These are phyloP conservation scores for Perkinsus marinus DNA, from an alignment of 169 alveolate genomes.

Conservation along the genomic window DNA sequence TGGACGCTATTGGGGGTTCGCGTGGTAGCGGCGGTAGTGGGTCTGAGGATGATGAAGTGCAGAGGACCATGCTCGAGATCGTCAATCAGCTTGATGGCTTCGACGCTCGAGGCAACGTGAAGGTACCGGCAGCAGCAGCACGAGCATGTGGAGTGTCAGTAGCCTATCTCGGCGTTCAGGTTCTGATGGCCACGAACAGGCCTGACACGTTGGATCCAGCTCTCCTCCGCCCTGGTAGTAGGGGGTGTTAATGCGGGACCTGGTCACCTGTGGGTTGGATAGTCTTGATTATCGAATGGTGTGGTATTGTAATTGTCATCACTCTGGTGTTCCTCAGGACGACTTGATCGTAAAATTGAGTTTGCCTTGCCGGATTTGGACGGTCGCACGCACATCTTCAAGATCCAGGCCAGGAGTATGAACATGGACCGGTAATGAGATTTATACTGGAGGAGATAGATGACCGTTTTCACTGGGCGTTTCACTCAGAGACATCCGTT, in stretches of 20 bases:
- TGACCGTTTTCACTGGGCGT: too few relatives aligned
- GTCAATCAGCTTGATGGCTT: conserved; percentile 98
- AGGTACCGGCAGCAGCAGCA: too few relatives aligned
- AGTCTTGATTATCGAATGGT: too few relatives aligned
- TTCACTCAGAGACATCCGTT: conserved; percentile 65
- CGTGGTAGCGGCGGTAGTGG: conserved; percentile 30
- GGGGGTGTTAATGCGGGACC: too few relatives aligned
- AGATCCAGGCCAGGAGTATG: conserved; percentile 94
- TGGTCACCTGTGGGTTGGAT: too few relatives aligned
- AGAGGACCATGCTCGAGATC: conserved; percentile 96
- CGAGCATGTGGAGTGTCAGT: too few relatives aligned
- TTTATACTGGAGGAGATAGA: too few relatives aligned
- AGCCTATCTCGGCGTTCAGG: not conserved
- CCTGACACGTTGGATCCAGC: conserved; percentile 97
- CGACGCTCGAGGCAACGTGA: conserved; percentile 92
- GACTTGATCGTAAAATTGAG: conserved; percentile 96
- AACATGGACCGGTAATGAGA: conserved; percentile 58
- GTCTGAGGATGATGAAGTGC: conserved; percentile 90
- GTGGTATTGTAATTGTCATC: too few relatives aligned
- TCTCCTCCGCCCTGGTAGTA: conserved; percentile 78
- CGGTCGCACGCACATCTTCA: conserved; percentile 88
- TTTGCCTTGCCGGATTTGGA: conserved; percentile 94
- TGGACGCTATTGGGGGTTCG: conserved; percentile 90
- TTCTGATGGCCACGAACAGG: conserved; percentile 86
- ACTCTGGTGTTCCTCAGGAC: conserved; percentile 27